Evolutionary conservation across 2,329 filamentous ascomycete genomes (phyloP), one percentile per base, ranked within the genome.

Genomic region (Aschersonia sp.): DNA sequence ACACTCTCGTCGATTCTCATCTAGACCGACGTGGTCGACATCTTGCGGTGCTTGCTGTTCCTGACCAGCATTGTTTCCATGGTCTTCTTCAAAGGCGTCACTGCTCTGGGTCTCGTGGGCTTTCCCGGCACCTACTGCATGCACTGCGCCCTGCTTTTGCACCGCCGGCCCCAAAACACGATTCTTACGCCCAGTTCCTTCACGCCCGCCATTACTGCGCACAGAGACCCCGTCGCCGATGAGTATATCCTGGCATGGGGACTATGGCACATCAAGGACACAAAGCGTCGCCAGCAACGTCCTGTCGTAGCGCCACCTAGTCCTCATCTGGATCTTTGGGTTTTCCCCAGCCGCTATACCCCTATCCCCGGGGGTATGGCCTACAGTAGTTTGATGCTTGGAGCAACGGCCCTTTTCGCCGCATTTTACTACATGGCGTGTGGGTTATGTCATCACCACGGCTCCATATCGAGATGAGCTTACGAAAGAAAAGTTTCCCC

Each of bases 251-350:
- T 63, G 1, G 52, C 60, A 5, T 80, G 75, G 75, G 77, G 77
- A 0, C 74, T 75, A 0, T 80, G 74, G 67, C 70, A 67, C 43
- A 48, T 80, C 0, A 71, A 71, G 0, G 74, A 74, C 4, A 55
- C 65, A 0, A 1, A 76, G 77, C 0, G 72, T 68, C 5, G 55
- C 69, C 20, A 79, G 78, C 56, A 80, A 80, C 48, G 56, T 65
- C 1, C 73, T 77, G 45, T 69, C 74, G 1, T 74, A 71, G 54
- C 46, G 65, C 2, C 80, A 78, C 54, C 69, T 73, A 55, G 49
- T 72, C 1, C 70, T 79, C 41, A 64, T 78, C 3, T 67, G 75
- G 9, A 78, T 80, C 59, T 80, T 73, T 66, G 70, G 66, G 28
- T 73, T 78, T 44, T 76, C 69, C 70, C 74, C 63, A 0, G 63